Conservation (phyloP, 495 filamentous ascomycete genomes). For the Aspergillus ellipticus region DNA sequence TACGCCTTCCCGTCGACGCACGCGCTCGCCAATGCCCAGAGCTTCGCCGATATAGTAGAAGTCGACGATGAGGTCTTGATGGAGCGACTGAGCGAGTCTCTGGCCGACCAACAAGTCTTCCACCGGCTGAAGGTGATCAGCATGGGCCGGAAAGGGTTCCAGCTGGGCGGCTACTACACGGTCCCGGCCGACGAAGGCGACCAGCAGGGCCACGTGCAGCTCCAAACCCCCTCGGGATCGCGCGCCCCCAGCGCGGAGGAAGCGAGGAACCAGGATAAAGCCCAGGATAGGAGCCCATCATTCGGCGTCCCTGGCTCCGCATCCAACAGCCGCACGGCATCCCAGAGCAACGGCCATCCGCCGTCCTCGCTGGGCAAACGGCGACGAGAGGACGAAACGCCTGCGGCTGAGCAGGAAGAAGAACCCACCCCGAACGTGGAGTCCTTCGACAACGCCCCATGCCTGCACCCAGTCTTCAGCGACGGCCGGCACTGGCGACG, state of each 20-base stretch:
- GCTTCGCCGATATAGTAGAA: conserved; percentile 34
- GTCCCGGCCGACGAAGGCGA: conserved; percentile 10
- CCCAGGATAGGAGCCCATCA: conserved; percentile 3
- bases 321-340: background rate
- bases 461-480: background rate
- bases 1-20: conserved; percentile 5
- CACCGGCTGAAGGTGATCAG: conserved; percentile 35
- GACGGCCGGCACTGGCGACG: conserved; percentile 29
- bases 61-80: conserved; percentile 33
- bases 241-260: conserved; percentile 13
- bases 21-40: conserved; percentile 17
- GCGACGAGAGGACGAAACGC: conserved; percentile 11
- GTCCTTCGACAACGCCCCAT: background rate
- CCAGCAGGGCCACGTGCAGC: conserved; percentile 8
- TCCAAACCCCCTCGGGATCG: conserved; percentile 12
- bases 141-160: conserved; percentile 39
- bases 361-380: conserved; percentile 19
- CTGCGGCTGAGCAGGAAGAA: background rate
- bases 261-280: conserved; percentile 3
- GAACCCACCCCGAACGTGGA: background rate
- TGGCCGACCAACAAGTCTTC: conserved; percentile 35
- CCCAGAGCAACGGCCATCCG: background rate
- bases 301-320: background rate
- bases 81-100: conserved; percentile 28
- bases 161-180: conserved; percentile 37